Evolutionary conservation across 768 basidiomycete genomes (phyloP).

Genomic region (Boletus sp.): DNA sequence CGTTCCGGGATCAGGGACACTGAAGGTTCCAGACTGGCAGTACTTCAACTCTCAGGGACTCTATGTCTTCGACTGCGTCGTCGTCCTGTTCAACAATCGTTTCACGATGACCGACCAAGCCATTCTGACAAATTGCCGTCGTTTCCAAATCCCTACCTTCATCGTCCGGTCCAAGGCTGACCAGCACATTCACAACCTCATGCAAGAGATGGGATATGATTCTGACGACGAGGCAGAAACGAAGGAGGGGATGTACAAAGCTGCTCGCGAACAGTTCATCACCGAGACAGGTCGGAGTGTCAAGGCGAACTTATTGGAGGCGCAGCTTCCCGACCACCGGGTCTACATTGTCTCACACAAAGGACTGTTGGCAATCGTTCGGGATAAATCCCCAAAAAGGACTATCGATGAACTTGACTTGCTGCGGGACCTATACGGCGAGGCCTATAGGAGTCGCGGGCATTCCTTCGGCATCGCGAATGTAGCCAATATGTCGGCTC

Average conservation of each 20-base stretch:
- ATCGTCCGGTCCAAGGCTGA: slow-evolving; percentile 40
- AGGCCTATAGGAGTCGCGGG: slow-evolving; percentile 11
- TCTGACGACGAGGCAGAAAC: slow-evolving; percentile 19
- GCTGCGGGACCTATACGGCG: slow-evolving; percentile 22
- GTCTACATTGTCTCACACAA: slow-evolving; percentile 32
- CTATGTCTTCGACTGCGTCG: slow-evolving; percentile 36
- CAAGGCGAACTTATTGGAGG: slow-evolving; percentile 23
- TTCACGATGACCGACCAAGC: slow-evolving; percentile 38
- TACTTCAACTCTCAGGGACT: slow-evolving; percentile 40
- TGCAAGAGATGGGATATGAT: slow-evolving; percentile 29
- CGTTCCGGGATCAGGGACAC: slow-evolving; percentile 37
- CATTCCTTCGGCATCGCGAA: slow-evolving; percentile 7
- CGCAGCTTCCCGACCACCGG: slow-evolving; percentile 27
- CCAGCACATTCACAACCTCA: slow-evolving; percentile 29
- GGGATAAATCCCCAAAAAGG: slow-evolving; percentile 19
- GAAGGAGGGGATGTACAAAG: slow-evolving; percentile 19
- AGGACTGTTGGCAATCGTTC: slow-evolving; percentile 23
- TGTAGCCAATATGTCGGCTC: neutral
- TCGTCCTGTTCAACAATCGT: slow-evolving; percentile 36
- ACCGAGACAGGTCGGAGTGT: slow-evolving; percentile 25
- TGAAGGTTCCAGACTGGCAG: slow-evolving; percentile 36
- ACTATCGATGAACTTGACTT: slow-evolving; percentile 30
- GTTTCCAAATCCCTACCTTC: slow-evolving; percentile 35
- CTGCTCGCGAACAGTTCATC: slow-evolving; percentile 30
- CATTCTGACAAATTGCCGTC: slow-evolving; percentile 32